Base-by-base conservation (phyloP, 2,329 filamentous ascomycete genomes). In the Biscogniauxia sp. region DNA sequence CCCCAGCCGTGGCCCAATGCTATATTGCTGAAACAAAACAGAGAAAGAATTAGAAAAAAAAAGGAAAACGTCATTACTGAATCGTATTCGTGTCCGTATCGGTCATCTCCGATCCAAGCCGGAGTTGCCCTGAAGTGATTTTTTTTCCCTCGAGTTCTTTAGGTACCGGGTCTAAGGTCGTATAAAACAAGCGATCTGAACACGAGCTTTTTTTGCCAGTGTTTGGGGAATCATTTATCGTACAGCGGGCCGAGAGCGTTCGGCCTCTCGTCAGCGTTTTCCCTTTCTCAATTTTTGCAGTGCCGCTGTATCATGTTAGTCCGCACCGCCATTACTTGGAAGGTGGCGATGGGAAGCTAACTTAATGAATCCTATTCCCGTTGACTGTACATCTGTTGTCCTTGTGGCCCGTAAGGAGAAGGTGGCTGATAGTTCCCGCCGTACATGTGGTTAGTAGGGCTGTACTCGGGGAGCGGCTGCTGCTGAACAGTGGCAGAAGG, bases 351-450 rank as follows among this genome's bases (percentile, higher is more conserved):
- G 5, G 37, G 11, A 45, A 45, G n/a, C 37, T 45, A 17, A 15
- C 37, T n/a, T 37, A 15, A 37, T 37, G 13, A 11, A 15, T n/a
- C 64, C 64, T 65, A 73, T 71, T 80, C 77, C 82, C 84, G 81
- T 76, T 85, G 84, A 73, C 74, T 84, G 71, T 88, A 88, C 76
- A 88, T 84, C 74, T 81, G 80, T 73, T 82, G 80, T 57, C 80
- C 82, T 64, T 87, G 87, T 4, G 83, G 83, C 13, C 84, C 86
- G 55, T 85, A 81, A 55, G 84, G 83, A 60, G 72, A 70, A 5
- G 64, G 54, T 19, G 70, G 68, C 57, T 71, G 70, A 51, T 82
- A 80, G 70, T 87, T 87, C 68, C 77, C 81, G 54, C 80, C 75
- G 67, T 87, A 87, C 75, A 85, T 83, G 65, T 84, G 82, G 64